Conservation (phyloP, 2,329 filamentous ascomycete genomes). For the Blumeriella jaapii region DNA sequence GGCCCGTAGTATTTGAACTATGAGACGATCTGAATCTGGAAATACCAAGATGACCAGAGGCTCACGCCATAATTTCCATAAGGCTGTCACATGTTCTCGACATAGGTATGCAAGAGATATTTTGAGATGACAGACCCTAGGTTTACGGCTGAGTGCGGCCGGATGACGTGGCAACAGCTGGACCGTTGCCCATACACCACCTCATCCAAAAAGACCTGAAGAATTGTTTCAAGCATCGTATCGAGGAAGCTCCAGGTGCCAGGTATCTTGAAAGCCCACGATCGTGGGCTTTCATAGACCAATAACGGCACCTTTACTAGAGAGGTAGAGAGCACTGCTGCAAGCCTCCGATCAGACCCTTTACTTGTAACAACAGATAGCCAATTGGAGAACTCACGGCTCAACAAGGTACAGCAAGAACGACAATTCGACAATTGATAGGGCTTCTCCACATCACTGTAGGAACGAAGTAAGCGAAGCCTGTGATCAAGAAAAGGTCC, state of each 20-base stretch:
- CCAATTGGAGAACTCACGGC: neutral
- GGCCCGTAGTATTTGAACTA: conserved; percentile 1
- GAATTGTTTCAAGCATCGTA: conserved; percentile 8
- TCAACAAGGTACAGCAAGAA: conserved; percentile 13
- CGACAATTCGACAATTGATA: conserved; percentile 15
- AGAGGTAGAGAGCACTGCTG: conserved; percentile 3
- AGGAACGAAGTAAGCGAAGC: neutral
- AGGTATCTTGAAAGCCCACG: conserved; percentile 5
- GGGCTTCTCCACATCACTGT: neutral
- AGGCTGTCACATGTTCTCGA: conserved; percentile 3
- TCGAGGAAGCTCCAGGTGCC: conserved; percentile 3
- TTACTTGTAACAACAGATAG: conserved; percentile 9
- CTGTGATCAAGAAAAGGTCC: neutral
- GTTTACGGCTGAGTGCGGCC: neutral
- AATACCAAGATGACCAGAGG: conserved; percentile 3
- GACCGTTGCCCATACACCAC: conserved; percentile 5
- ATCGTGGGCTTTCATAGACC: conserved; percentile 3
- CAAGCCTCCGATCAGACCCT: conserved; percentile 11
- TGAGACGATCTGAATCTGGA: conserved; percentile 1
- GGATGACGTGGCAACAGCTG: neutral
- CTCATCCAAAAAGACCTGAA: neutral
- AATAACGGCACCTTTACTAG: conserved; percentile 7
- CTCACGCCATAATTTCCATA: neutral
- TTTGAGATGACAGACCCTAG: neutral
- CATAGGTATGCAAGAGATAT: neutral